Conservation (phyloP, 441 rosid species). For the Adansonia grandidieri region DNA sequence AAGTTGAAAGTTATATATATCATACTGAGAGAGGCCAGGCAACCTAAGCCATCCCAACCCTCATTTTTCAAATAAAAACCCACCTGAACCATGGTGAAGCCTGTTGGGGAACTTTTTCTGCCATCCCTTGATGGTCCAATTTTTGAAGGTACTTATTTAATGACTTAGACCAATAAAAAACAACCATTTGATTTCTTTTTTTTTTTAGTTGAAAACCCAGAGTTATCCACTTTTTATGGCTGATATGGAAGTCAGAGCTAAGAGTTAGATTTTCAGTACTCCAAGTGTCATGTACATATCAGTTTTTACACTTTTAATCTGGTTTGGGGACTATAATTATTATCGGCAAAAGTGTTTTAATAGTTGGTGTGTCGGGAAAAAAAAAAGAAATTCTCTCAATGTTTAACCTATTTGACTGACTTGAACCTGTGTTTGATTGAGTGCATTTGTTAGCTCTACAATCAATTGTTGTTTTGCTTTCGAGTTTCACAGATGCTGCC, state of each 20-base stretch:
- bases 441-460: constrained; percentile 4
- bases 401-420: constrained; percentile 2
- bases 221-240: not conserved
- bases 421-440: not conserved
- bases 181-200: not conserved
- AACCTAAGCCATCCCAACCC: not conserved
- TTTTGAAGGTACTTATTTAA: not conserved
- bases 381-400: not conserved
- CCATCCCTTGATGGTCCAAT: not conserved
- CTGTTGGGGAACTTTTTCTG: not conserved
- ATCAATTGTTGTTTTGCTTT: not conserved
- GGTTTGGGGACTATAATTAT: not conserved
- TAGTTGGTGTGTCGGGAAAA: not conserved
- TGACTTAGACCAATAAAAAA: not conserved
- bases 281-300: not conserved
- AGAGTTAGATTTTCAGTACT: not conserved
- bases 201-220: not conserved
- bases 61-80: not conserved
- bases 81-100: not conserved
- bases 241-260: not conserved
- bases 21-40: not conserved
- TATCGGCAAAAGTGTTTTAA: not conserved
- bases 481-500: not conserved
- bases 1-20: not conserved
- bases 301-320: not conserved